These are phyloP conservation scores for Quercus rubra DNA, from an alignment of 306 rosid species.

Conservation along the genomic window DNA sequence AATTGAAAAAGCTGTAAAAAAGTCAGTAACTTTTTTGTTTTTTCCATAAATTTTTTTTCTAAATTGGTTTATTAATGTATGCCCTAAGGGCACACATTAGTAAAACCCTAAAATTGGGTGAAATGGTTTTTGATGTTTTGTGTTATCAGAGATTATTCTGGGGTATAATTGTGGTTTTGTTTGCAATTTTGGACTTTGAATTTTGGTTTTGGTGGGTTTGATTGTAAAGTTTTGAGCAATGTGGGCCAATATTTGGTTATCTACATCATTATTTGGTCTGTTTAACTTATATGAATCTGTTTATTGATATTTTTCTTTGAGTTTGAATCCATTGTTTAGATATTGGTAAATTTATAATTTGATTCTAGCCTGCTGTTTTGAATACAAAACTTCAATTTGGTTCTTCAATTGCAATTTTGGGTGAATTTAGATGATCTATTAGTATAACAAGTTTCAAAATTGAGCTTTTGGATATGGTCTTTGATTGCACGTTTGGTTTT, in stretches of 20 bases:
- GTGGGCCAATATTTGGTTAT: constrained; percentile 29
- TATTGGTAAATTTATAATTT: constrained; percentile 1
- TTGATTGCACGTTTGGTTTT: too few relatives aligned
- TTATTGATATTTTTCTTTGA: not conserved
- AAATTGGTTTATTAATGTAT: too few relatives aligned
- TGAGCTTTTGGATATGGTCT: too few relatives aligned
- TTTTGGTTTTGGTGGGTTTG: not conserved
- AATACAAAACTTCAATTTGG: constrained; percentile 1
- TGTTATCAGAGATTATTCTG: not conserved
- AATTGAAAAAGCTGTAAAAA: too few relatives aligned
- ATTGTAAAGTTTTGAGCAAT: constrained; percentile 19
- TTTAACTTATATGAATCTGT: not conserved
- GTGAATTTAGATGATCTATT: not conserved
- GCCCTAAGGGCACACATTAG: too few relatives aligned
- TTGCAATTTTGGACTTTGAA: constrained; percentile 12
- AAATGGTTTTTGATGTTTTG: not conserved
- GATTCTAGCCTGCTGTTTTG: not conserved
- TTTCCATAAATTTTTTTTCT: too few relatives aligned
- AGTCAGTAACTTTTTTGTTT: too few relatives aligned
- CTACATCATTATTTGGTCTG: not conserved
- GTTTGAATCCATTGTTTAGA: not conserved
- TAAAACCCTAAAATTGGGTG: not conserved
- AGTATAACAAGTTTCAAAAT: too few relatives aligned
- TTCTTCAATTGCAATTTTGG: not conserved
- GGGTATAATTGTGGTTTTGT: constrained; percentile 13